Evolutionary conservation across 306 rosid genomes (phyloP), one percentile per base, ranked within the genome.

Genomic region (Rosa multiflora): DNA sequence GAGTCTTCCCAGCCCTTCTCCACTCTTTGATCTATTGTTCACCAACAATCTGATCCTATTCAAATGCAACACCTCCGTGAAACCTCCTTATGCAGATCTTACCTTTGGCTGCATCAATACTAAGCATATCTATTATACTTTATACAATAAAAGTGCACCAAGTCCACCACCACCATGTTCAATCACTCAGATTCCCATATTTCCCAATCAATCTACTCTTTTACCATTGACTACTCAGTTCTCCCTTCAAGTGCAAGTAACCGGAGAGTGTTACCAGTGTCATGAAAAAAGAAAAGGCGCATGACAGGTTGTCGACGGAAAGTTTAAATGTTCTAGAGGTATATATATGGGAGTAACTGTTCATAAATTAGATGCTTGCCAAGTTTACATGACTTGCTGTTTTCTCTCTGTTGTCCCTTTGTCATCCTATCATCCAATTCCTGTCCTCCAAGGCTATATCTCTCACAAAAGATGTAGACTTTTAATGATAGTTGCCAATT

Each of bases 61-160:
- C 47, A 46, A 62, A 44, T 75, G 79, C 2, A 0, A 3, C 8
- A 3, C 0, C 26, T 0, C 8, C 0, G 2, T 15, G 46, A 5
- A 0, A 0, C 1, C 8, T 53, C 5, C 26, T 23, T 23, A 0
- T 10, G 0, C 1, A 10, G 49, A 20, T 20, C 12, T 37, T 0
- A 35, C 15, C 12, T 0, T 2, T 1, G 1, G 1, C n/a, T 62
- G 71, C n/a, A 0, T 0, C 49, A 75, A 26, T 75, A 1, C 6
- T 15, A 0, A 0, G 0, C 6, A 14, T 23, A 23, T 23, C 26
- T 23, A 23, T 23, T 23, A 0, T 8, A 23, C n/a, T 9, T 8
- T 0, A 14, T 20, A 32, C 8, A 8, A 40, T 0, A 0, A 13
- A 39, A 39, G 14, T 40, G 11, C 0, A 58, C 32, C 29, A 2